Conservation (phyloP, 208 protist genomes). For the Acanthamoeba lenticulata region DNA sequence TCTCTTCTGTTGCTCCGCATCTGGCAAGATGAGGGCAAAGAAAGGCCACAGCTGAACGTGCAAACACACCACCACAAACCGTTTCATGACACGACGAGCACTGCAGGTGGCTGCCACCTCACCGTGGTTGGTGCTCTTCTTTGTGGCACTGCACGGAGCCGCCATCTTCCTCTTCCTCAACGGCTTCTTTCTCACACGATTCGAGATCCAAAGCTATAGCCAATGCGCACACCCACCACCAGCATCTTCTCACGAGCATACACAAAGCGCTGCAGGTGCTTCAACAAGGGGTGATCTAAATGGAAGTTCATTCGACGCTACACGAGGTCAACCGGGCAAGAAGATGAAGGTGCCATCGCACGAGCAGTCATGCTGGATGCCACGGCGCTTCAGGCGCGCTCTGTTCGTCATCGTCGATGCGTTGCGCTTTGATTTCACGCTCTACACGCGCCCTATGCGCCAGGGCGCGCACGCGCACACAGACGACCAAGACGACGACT, state of each 20-base stretch:
- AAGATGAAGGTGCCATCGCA: neutral
- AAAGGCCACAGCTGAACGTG: too few relatives aligned
- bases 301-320: too few relatives aligned
- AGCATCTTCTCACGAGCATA: neutral
- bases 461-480: neutral
- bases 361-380: neutral
- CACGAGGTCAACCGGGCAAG: neutral
- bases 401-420: slow-evolving; percentile 88
- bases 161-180: neutral
- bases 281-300: too few relatives aligned
- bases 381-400: slow-evolving; percentile 76
- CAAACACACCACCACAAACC: too few relatives aligned
- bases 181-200: neutral
- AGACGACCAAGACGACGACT: slow-evolving; percentile 39
- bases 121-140: neutral
- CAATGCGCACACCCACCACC: neutral
- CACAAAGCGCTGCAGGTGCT: neutral
- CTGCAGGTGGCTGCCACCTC: neutral
- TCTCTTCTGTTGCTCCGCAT: too few relatives aligned
- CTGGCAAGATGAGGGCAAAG: too few relatives aligned
- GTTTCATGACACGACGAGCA: too few relatives aligned
- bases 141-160: neutral
- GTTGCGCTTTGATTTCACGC: slow-evolving; percentile 86
- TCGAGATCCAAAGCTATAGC: neutral
- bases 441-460: neutral